phyloP scores from a whole-genome alignment of 495 filamentous ascomycete species.

The Jackrogersella multiformis region DNA sequence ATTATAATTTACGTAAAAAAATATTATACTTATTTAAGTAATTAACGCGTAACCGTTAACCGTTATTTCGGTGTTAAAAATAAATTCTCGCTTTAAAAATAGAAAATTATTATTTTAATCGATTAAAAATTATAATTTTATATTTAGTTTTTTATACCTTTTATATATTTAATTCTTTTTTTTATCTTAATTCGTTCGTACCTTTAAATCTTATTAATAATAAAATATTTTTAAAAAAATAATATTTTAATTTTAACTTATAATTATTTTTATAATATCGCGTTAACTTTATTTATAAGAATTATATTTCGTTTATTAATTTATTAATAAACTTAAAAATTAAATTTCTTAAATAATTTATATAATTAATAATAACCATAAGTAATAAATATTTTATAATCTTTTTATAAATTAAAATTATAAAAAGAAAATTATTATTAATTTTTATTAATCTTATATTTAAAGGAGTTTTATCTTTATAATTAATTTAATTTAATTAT shows the following conservation, averaged over 20 bases:
- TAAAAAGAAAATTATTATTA: background rate
- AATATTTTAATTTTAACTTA: background rate
- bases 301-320: background rate
- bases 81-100: no score
- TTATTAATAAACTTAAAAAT: slow-evolving; percentile 2
- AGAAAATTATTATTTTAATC: no score
- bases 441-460: background rate
- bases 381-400: background rate
- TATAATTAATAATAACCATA: background rate
- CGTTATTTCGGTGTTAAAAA: no score
- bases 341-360: background rate
- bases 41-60: no score
- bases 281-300: background rate
- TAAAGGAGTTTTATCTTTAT: background rate
- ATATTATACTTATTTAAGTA: no score
- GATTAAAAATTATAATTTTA: background rate
- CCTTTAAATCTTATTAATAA: no score
- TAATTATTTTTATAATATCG: background rate
- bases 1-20: background rate
- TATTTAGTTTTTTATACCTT: background rate
- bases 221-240: background rate
- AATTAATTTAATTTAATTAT: background rate
- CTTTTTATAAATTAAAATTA: background rate
- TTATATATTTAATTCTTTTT: background rate
- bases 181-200: no score